Evolutionary conservation across 2,329 filamentous ascomycete species (phyloP).

Genomic region (Grosmannia clavigera): DNA sequence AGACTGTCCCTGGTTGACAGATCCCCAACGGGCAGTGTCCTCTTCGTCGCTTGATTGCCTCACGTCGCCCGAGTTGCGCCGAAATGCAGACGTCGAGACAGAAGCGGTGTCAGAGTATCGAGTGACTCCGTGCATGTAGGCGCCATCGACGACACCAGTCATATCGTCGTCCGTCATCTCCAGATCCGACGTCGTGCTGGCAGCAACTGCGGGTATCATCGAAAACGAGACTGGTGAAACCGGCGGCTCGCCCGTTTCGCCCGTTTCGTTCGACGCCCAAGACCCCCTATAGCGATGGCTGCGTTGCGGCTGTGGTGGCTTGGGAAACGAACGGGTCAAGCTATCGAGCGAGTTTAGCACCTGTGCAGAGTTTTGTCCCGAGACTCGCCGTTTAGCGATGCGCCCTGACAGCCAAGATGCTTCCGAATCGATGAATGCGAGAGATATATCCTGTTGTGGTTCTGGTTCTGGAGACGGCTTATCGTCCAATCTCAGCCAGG

Average conservation of each 20-base stretch:
- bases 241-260: slow-evolving; percentile 28
- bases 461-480: slow-evolving; percentile 42
- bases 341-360: slow-evolving; percentile 42
- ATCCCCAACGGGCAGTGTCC: slow-evolving; percentile 37
- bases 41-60: slow-evolving; percentile 48
- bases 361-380: slow-evolving; percentile 20
- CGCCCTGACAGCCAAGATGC: slow-evolving; percentile 89
- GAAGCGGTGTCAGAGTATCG: slow-evolving; percentile 14
- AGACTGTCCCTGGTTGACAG: slow-evolving; percentile 32
- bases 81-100: slow-evolving; percentile 12
- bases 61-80: slow-evolving; percentile 34
- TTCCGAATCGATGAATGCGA: slow-evolving; percentile 91
- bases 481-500: slow-evolving; percentile 23
- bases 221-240: slow-evolving; percentile 13
- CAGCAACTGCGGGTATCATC: background rate
- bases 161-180: slow-evolving; percentile 45
- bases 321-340: slow-evolving; percentile 24
- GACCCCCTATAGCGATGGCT: slow-evolving; percentile 32
- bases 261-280: slow-evolving; percentile 33
- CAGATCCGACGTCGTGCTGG: background rate
- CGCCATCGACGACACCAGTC: slow-evolving; percentile 50
- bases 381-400: slow-evolving; percentile 23
- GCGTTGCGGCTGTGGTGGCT: slow-evolving; percentile 26
- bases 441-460: slow-evolving; percentile 62
- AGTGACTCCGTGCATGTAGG: slow-evolving; percentile 52